These are phyloP conservation scores for Pseudogymnoascus sp. DNA, from an alignment of 2,329 filamentous ascomycete genomes.

Conservation along the genomic window DNA sequence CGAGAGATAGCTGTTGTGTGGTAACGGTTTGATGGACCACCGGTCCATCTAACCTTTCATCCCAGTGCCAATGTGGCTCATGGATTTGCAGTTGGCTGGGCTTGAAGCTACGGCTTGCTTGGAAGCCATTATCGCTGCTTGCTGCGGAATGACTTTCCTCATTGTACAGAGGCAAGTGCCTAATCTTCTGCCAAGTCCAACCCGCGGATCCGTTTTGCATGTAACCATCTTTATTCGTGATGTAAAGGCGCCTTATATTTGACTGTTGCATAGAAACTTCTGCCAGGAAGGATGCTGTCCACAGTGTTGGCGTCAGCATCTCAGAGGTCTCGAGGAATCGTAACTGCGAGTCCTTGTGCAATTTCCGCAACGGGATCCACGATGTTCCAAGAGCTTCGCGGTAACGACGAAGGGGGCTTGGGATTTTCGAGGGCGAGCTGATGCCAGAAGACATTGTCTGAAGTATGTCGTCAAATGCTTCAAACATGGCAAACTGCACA, in stretches of 20 bases:
- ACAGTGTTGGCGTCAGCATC: slow-evolving; percentile 64
- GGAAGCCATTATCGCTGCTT: slow-evolving; percentile 37
- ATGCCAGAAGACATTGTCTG: slow-evolving; percentile 30
- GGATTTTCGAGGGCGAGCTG: slow-evolving; percentile 15
- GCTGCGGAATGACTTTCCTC: background rate
- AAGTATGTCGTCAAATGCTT: slow-evolving; percentile 53
- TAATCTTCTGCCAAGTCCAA: slow-evolving; percentile 66
- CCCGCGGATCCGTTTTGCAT: slow-evolving; percentile 53
- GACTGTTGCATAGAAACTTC: slow-evolving; percentile 66
- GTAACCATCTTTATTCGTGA: slow-evolving; percentile 70
- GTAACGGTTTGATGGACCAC: slow-evolving; percentile 38
- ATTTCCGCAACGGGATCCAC: slow-evolving; percentile 70
- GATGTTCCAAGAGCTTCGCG: slow-evolving; percentile 50
- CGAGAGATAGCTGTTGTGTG: slow-evolving; percentile 33
- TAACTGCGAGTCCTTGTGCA: slow-evolving; percentile 65
- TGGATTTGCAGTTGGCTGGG: slow-evolving; percentile 52
- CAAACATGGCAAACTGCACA: slow-evolving; percentile 54
- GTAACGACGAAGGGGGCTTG: slow-evolving; percentile 20
- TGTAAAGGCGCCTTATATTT: slow-evolving; percentile 58
- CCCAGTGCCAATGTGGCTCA: slow-evolving; percentile 61
- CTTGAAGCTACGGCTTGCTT: slow-evolving; percentile 31
- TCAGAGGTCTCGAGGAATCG: slow-evolving; percentile 63
- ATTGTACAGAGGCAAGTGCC: slow-evolving; percentile 49
- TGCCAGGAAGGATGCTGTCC: slow-evolving; percentile 63
- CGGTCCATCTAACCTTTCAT: slow-evolving; percentile 54